phyloP scores from a whole-genome alignment of 139 green algal species.

The Micractinium conductrix region DNA sequence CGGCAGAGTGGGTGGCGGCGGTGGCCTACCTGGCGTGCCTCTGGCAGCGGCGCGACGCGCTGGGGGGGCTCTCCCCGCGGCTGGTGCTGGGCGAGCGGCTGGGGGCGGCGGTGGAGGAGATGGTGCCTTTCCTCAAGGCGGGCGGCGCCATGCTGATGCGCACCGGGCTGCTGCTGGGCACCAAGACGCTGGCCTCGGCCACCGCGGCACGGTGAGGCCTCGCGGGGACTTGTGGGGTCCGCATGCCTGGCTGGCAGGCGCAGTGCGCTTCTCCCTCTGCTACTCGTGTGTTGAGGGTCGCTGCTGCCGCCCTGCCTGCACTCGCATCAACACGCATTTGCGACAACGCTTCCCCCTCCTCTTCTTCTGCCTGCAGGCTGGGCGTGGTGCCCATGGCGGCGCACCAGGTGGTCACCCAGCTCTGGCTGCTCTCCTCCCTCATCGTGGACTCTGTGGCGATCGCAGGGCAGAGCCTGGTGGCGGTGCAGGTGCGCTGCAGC shows the following conservation, averaged over 20 bases:
- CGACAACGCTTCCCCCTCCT: background rate
- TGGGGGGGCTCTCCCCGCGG: conserved; percentile 42
- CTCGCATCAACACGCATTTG: background rate
- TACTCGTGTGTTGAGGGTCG: no score
- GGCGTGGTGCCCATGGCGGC: conserved; percentile 66
- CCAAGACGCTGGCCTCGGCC: conserved; percentile 74
- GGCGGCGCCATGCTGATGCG: conserved; percentile 73
- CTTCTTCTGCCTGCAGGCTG: conserved; percentile 32
- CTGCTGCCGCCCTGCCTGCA: no score
- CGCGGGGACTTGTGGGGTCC: no score
- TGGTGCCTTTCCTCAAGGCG: conserved; percentile 53
- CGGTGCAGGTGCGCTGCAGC: conserved; percentile 53
- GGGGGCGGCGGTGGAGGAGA: conserved; percentile 20
- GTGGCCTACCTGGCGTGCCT: conserved; percentile 55
- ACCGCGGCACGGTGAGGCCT: conserved; percentile 54
- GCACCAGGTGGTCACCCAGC: conserved; percentile 77
- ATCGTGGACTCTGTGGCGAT: conserved; percentile 78
- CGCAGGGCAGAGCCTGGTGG: conserved; percentile 72
- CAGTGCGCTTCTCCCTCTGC: no score
- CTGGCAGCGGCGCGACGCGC: conserved; percentile 36
- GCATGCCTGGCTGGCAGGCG: no score
- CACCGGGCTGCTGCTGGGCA: conserved; percentile 70
- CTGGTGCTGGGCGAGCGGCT: background rate
- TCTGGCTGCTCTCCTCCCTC: conserved; percentile 78
- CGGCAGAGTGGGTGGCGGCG: conserved; percentile 64